Evolutionary conservation across 371 early-diverging fungal species (phyloP), one percentile per base, ranked within the genome.

Genomic region (Entomophthora muscae): DNA sequence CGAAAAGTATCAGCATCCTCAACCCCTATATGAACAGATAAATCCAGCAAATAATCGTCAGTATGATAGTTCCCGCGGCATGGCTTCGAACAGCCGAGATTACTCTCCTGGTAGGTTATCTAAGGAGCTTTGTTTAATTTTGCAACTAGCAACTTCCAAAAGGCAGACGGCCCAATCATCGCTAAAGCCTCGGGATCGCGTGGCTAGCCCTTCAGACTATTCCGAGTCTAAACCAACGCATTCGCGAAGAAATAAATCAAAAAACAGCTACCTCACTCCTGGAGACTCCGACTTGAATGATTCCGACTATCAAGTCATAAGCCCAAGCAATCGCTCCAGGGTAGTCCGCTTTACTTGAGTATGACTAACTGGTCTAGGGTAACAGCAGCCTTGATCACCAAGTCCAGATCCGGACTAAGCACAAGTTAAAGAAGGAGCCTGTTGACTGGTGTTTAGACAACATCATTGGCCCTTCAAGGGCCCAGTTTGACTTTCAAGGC

Each of bases 401-500:
- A 5, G 17, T 17, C 42, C 17, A 10, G 10, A 42, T 42, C 42
- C 42, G 10, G 42, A 42, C 42, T 17, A 42, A 42, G 42, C 42
- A 42, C 17, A 5, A 17, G 42, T 42, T 42, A 42, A 42, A 42
- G 42, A 42, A 42, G 42, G 42, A 42, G 42, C 42, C 42, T 10
- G 42, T 42, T 5, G 42, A 42, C 42, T 42, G 42, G 42, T 42
- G 42, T 17, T 17, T 42, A 17, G 42, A 42, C 17, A 42, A 42
- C 42, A 42, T 42, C 42, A 42, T 42, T 17, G 42, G 42, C 42
- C 42, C 42, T 17, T 5, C 5, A 88, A 63, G 17, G 42, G 42
- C 17, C 42, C 42, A 42, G 42, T 91, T 91, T 74, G 89, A 89
- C 66, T 89, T 89, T 66, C 86, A 88, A 68, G 80, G 81, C 30